Conservation (phyloP, 2,329 filamentous ascomycete genomes). For the Chrysoporthe cubensis region DNA sequence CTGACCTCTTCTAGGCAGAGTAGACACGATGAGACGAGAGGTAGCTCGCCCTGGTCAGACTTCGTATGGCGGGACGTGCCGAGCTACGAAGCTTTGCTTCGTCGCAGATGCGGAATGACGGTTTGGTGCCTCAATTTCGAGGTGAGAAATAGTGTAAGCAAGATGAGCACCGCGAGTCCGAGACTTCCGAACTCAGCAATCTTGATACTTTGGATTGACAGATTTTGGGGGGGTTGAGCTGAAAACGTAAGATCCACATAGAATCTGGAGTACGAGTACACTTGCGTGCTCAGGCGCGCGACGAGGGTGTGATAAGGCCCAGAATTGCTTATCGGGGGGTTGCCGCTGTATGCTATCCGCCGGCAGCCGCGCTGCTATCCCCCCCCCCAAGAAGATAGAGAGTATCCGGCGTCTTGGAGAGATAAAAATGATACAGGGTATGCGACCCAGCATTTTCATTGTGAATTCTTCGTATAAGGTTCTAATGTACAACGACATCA, state of each 20-base stretch:
- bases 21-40: background rate
- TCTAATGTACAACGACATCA: too few species aligned
- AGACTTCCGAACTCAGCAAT: constrained; percentile 8
- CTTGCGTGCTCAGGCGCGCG: background rate
- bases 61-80: background rate
- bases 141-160: background rate
- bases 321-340: constrained; percentile 2
- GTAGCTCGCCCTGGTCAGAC: background rate
- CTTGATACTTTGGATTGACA: background rate
- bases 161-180: background rate
- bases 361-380: background rate
- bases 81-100: background rate
- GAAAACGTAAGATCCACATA: constrained; percentile 9
- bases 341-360: background rate
- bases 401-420: background rate
- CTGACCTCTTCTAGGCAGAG: background rate
- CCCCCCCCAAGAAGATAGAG: background rate
- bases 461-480: too few species aligned
- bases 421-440: background rate
- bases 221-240: constrained; percentile 5
- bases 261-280: background rate
- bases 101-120: background rate
- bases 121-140: background rate
- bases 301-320: constrained; percentile 2
- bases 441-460: background rate